phyloP scores from a whole-genome alignment of 371 early-diverging fungal species.

The Mortierella sp. region DNA sequence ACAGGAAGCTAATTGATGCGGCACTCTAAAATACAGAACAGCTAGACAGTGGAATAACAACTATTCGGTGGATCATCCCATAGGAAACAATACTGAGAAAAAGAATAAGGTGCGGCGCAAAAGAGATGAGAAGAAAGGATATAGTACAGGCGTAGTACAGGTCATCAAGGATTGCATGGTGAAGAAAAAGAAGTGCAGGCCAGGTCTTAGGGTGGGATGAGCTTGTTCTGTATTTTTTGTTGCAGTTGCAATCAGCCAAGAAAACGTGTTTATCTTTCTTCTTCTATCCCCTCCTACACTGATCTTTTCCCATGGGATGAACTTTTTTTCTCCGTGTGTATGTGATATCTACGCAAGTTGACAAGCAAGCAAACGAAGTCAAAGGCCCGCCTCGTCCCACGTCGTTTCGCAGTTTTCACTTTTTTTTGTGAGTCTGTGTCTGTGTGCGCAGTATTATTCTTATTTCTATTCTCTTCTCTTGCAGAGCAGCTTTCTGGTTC shows the following conservation, averaged over 20 bases:
- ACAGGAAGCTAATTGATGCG: background rate
- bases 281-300: background rate
- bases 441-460: constrained; percentile 6
- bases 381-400: background rate
- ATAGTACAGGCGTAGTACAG: background rate
- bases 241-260: background rate
- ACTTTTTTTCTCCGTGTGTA: background rate
- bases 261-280: background rate
- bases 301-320: background rate
- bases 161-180: background rate
- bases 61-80: background rate
- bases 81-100: background rate
- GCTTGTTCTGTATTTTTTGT: background rate
- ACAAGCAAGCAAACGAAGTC: background rate
- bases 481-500: background rate
- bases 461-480: background rate
- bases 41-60: background rate
- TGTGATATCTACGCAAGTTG: background rate
- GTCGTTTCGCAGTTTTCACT: background rate
- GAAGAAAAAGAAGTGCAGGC: background rate
- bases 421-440: background rate
- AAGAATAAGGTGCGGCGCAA: background rate
- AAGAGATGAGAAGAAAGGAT: too few species aligned
- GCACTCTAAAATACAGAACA: background rate
- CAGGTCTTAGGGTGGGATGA: background rate